phyloP scores from a whole-genome alignment of 2,329 filamentous ascomycete species.

The Pseudonectria buxi region DNA sequence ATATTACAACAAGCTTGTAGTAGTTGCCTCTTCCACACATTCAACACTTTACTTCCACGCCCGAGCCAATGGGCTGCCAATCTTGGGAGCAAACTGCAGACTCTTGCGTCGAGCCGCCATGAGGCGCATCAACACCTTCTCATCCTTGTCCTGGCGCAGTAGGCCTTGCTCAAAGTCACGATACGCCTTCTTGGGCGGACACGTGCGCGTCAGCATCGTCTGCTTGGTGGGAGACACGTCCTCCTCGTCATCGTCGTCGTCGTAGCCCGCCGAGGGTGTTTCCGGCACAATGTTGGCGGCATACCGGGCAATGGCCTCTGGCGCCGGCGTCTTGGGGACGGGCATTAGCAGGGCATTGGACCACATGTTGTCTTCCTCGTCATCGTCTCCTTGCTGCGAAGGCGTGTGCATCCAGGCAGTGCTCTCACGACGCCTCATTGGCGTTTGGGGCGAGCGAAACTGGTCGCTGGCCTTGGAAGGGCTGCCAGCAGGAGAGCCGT shows the following conservation, averaged over 20 bases:
- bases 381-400: slow-evolving; percentile 35
- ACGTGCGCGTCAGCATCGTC: slow-evolving; percentile 43
- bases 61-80: slow-evolving; percentile 63
- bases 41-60: slow-evolving; percentile 36
- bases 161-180: slow-evolving; percentile 37
- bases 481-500: slow-evolving; percentile 52
- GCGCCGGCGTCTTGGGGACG: slow-evolving; percentile 52
- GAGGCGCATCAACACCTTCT: slow-evolving; percentile 53
- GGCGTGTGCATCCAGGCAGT: slow-evolving; percentile 50
- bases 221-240: slow-evolving; percentile 27
- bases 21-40: background rate
- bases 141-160: slow-evolving; percentile 45
- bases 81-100: slow-evolving; percentile 67
- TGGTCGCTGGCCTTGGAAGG: slow-evolving; percentile 25
- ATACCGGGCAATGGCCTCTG: slow-evolving; percentile 47
- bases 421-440: slow-evolving; percentile 47
- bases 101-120: slow-evolving; percentile 71
- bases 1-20: too few relatives aligned
- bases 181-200: slow-evolving; percentile 42
- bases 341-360: slow-evolving; percentile 44
- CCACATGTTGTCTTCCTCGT: slow-evolving; percentile 36
- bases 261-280: slow-evolving; percentile 33
- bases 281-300: slow-evolving; percentile 42
- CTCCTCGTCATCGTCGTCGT: slow-evolving; percentile 24
- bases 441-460: slow-evolving; percentile 27